Conservation (phyloP, 108 stramenopile species). For the Pseudonitzschia delicatissima region DNA sequence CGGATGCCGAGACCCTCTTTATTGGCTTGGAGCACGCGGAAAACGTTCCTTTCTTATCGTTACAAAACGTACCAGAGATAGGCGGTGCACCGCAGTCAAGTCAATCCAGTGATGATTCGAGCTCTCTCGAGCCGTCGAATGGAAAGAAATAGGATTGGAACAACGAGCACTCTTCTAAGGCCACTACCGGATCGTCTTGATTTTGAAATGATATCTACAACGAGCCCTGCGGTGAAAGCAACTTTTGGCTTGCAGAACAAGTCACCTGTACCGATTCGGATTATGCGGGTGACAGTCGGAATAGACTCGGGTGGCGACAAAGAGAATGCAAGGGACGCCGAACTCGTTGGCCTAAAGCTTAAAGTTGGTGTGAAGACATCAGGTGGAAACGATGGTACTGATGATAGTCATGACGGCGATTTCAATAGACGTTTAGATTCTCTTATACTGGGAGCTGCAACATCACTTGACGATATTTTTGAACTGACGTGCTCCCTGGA, state of each 20-base stretch:
- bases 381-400: neutral
- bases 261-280: slow-evolving; percentile 21
- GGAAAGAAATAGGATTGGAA: neutral
- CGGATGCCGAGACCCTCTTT: slow-evolving; percentile 42
- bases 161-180: slow-evolving; percentile 26
- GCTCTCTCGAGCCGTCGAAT: neutral
- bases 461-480: slow-evolving; percentile 20
- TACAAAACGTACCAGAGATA: neutral
- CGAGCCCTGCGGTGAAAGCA: slow-evolving; percentile 20
- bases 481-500: slow-evolving; percentile 10
- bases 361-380: neutral
- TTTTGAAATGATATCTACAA: slow-evolving; percentile 47
- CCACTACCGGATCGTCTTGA: slow-evolving; percentile 31
- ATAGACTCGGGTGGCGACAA: slow-evolving; percentile 4
- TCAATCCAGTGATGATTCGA: neutral
- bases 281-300: slow-evolving; percentile 40
- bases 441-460: slow-evolving; percentile 9
- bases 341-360: slow-evolving; percentile 2
- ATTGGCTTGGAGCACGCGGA: slow-evolving; percentile 38
- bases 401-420: neutral
- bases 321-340: slow-evolving; percentile 1
- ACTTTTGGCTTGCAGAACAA: slow-evolving; percentile 40
- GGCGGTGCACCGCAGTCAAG: neutral
- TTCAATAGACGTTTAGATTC: neutral
- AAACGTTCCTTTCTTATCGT: slow-evolving; percentile 7